Conservation (phyloP, 148 eudicot species). For the Camellia sinensis region DNA sequence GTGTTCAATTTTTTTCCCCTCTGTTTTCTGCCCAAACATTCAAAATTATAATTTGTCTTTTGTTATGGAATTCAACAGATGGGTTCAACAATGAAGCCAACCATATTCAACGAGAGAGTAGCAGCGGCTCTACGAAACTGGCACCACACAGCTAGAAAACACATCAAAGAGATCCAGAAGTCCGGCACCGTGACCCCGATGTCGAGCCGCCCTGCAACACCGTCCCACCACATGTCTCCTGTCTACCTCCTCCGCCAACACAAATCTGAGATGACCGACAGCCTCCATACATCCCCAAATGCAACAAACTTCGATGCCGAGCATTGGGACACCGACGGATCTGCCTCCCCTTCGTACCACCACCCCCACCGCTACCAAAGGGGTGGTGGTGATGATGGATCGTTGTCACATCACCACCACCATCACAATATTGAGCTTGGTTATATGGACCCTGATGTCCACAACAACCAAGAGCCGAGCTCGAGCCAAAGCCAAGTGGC, state of each 20-base stretch:
- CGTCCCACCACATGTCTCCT: conserved; percentile 34
- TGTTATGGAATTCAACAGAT: conserved; percentile 23
- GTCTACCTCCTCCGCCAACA: conserved; percentile 30
- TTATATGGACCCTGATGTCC: neutral
- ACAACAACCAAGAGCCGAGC: neutral
- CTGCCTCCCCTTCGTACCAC: conserved; percentile 1
- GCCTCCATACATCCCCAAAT: conserved; percentile 25
- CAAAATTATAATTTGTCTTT: neutral
- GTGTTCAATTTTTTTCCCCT: too few relatives aligned
- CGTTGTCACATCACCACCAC: conserved; percentile 3
- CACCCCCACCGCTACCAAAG: neutral
- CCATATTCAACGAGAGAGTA: conserved; percentile 40
- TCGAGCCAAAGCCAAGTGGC: neutral
- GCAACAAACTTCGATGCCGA: conserved; percentile 18
- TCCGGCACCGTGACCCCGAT: conserved; percentile 23
- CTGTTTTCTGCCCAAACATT: neutral
- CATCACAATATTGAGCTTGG: conserved; percentile 8
- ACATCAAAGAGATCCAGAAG: conserved; percentile 25
- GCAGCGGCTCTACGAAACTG: conserved; percentile 35
- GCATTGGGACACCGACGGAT: conserved; percentile 23
- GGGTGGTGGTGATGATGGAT: neutral
- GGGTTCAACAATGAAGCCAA: conserved; percentile 55
- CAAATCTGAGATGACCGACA: conserved; percentile 21
- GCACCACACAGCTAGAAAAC: conserved; percentile 46
- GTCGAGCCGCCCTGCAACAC: conserved; percentile 34